Conservation (phyloP, 1,139 yeast genomes). For the Suhomyces ambrosiae region DNA sequence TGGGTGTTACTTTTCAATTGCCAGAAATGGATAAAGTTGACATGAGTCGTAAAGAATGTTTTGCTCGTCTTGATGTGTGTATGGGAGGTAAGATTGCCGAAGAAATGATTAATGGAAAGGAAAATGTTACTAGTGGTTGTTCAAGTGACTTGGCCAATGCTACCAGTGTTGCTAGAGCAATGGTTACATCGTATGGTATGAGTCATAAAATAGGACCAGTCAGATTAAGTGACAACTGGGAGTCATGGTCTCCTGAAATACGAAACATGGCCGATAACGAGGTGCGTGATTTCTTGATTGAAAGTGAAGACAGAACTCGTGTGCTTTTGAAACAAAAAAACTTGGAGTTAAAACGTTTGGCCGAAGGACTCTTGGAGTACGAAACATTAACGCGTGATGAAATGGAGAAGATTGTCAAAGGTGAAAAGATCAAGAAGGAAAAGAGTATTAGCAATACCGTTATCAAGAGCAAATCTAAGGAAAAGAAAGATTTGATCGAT, state of each 20-base stretch:
- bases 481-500: slow-evolving; percentile 11
- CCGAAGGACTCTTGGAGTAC: slow-evolving; percentile 90
- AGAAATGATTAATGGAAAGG: slow-evolving; percentile 86
- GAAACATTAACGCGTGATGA: slow-evolving; percentile 93
- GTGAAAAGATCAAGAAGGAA: slow-evolving; percentile 69
- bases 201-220: slow-evolving; percentile 92
- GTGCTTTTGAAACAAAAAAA: slow-evolving; percentile 59
- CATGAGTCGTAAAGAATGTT: slow-evolving; percentile 83
- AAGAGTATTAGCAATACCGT: slow-evolving; percentile 76
- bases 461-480: slow-evolving; percentile 46
- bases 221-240: slow-evolving; percentile 85
- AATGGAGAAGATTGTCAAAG: slow-evolving; percentile 81
- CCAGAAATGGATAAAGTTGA: slow-evolving; percentile 99
- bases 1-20: slow-evolving; percentile 94
- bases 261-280: slow-evolving; percentile 92
- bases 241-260: slow-evolving; percentile 87
- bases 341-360: slow-evolving; percentile 81
- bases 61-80: slow-evolving; percentile 91
- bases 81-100: slow-evolving; percentile 99
- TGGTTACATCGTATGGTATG: slow-evolving; percentile 98
- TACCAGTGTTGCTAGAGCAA: slow-evolving; percentile 90
- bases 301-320: slow-evolving; percentile 80
- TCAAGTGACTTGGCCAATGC: slow-evolving; percentile 89
- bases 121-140: slow-evolving; percentile 93
- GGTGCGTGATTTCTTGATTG: slow-evolving; percentile 71